Evolutionary conservation across 768 basidiomycete species (phyloP).

Genomic region (Russula sp.): DNA sequence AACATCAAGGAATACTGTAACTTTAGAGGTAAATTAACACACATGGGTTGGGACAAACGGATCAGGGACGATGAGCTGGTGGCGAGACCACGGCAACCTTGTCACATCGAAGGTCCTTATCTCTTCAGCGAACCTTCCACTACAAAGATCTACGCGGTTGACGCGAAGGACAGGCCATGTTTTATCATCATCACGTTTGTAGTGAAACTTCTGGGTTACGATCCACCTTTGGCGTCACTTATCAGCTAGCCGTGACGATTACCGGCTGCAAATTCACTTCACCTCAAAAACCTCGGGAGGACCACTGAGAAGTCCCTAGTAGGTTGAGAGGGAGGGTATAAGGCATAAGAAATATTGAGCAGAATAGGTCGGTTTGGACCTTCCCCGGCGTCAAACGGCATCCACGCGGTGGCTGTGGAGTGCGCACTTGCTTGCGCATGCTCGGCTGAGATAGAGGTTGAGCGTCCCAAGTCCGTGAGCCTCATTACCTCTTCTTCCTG

Average conservation of each 20-base stretch:
- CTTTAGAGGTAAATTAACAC: not conserved
- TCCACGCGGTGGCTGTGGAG: conserved; percentile 12
- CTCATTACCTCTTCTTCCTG: conserved; percentile 21
- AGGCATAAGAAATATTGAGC: conserved; percentile 21
- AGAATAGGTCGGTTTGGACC: conserved; percentile 11
- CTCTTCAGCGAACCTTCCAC: conserved; percentile 8
- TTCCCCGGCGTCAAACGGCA: conserved; percentile 19
- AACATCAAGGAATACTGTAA: not conserved
- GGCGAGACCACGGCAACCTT: conserved; percentile 22
- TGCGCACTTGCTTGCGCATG: conserved; percentile 17
- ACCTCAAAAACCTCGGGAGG: conserved; percentile 27
- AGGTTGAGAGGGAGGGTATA: conserved; percentile 5
- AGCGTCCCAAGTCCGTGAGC: not conserved
- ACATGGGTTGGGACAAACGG: conserved; percentile 28
- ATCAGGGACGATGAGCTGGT: conserved; percentile 30
- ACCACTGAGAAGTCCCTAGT: conserved; percentile 15
- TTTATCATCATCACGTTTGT: not conserved
- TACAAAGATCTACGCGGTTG: conserved; percentile 2
- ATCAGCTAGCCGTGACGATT: not conserved
- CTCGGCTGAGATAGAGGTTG: conserved; percentile 14
- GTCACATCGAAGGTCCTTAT: conserved; percentile 14
- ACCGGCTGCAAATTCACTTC: not conserved
- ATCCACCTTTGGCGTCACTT: conserved; percentile 19
- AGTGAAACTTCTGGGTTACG: conserved; percentile 22
- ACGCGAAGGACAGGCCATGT: conserved; percentile 26